phyloP scores from a whole-genome alignment of 2,329 filamentous ascomycete species.

The Fusarium coffeatum region DNA sequence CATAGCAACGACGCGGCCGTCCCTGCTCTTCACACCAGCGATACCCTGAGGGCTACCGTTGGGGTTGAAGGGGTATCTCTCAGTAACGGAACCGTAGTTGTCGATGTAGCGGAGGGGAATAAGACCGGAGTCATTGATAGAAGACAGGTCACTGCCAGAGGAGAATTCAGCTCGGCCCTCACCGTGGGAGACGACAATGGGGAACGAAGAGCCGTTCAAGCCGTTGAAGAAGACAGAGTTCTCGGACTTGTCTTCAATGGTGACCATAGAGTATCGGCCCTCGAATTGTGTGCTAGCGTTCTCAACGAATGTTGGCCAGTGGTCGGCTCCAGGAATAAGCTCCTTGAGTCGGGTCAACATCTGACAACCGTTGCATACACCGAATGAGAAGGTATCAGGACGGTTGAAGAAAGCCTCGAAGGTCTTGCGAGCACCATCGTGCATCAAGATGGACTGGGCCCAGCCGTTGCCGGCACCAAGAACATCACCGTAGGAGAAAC shows the following conservation, averaged over 20 bases:
- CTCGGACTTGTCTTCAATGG: slow-evolving; percentile 40
- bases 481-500: slow-evolving; percentile 88
- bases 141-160: slow-evolving; percentile 62
- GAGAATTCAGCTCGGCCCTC: slow-evolving; percentile 82
- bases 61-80: slow-evolving; percentile 86
- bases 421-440: slow-evolving; percentile 78
- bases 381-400: slow-evolving; percentile 89
- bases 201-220: slow-evolving; percentile 44
- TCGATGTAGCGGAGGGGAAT: slow-evolving; percentile 87
- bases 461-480: slow-evolving; percentile 95
- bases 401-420: slow-evolving; percentile 89
- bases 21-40: slow-evolving; percentile 79
- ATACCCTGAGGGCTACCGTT: slow-evolving; percentile 88
- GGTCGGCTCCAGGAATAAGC: slow-evolving; percentile 45
- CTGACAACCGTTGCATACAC: slow-evolving; percentile 98
- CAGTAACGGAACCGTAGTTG: slow-evolving; percentile 78
- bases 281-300: slow-evolving; percentile 67
- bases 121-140: slow-evolving; percentile 73
- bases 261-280: slow-evolving; percentile 46
- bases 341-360: slow-evolving; percentile 76
- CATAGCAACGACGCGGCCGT: slow-evolving; percentile 85
- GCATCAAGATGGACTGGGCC: slow-evolving; percentile 92
- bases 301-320: slow-evolving; percentile 75
- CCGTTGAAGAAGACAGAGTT: slow-evolving; percentile 47
- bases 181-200: slow-evolving; percentile 47